These are phyloP conservation scores for Waltergamsia citrina DNA, from an alignment of 2,329 filamentous ascomycete species.

Conservation along the genomic window DNA sequence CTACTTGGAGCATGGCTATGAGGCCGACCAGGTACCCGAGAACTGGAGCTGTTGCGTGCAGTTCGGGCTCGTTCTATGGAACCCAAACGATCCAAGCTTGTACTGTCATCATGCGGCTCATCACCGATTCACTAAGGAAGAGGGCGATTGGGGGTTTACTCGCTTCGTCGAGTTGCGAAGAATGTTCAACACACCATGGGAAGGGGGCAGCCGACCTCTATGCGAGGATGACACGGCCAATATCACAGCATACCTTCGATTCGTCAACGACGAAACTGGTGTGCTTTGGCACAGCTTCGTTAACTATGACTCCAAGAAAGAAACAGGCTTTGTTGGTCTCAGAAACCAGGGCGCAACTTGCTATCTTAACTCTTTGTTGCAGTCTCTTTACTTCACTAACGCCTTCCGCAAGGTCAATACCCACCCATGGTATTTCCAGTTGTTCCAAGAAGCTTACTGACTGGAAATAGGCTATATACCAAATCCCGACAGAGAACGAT, in stretches of 20 bases:
- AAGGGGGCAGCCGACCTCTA: slow-evolving; percentile 58
- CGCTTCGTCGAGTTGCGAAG: slow-evolving; percentile 81
- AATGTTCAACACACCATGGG: slow-evolving; percentile 73
- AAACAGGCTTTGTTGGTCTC: slow-evolving; percentile 92
- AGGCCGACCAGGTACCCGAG: slow-evolving; percentile 64
- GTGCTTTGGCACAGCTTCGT: slow-evolving; percentile 86
- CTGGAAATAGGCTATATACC: slow-evolving; percentile 70
- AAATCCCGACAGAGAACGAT: slow-evolving; percentile 87
- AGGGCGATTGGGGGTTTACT: slow-evolving; percentile 99
- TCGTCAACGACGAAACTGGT: slow-evolving; percentile 80
- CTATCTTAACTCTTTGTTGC: slow-evolving; percentile 76
- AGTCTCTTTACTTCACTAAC: slow-evolving; percentile 82
- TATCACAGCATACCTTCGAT: slow-evolving; percentile 72
- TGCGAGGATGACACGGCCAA: slow-evolving; percentile 70
- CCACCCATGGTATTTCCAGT: slow-evolving; percentile 5
- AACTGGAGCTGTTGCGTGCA: slow-evolving; percentile 97
- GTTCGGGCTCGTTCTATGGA: slow-evolving; percentile 90
- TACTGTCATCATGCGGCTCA: slow-evolving; percentile 77
- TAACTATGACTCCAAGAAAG: slow-evolving; percentile 98
- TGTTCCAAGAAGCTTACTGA: slow-evolving; percentile 7
- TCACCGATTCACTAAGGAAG: slow-evolving; percentile 91
- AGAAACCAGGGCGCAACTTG: slow-evolving; percentile 95
- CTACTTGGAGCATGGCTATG: slow-evolving; percentile 92
- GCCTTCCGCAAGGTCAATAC: slow-evolving; percentile 73
- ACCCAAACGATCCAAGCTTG: slow-evolving; percentile 82